Percentiles rank a stretch among this genome's conserved stretches.
Conservation (phyloP, 257 asterid genomes). For the Nicotiana benthamiana region DNA sequence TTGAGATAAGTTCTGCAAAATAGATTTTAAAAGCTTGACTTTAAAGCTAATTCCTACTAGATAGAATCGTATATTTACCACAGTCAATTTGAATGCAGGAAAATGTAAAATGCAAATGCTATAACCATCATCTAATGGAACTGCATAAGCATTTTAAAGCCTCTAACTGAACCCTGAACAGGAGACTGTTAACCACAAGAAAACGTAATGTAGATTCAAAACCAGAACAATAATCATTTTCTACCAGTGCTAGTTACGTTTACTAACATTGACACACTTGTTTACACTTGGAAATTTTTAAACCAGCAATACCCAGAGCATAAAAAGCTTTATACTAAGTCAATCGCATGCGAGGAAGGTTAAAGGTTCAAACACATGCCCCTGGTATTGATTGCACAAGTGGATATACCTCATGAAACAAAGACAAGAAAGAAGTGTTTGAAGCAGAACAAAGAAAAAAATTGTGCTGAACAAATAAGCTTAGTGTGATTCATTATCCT, state of each 20-base stretch:
- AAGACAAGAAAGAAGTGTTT: background rate
- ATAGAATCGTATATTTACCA: background rate
- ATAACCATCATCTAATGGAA: background rate
- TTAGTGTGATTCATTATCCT: background rate
- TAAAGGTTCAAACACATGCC: background rate
- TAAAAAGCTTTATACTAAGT: background rate
- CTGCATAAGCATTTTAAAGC: background rate
- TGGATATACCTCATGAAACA: background rate
- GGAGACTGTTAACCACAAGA: background rate
- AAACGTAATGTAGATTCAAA: background rate
- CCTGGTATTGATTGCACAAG: background rate
- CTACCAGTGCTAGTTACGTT: background rate
- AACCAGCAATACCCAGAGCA: background rate
- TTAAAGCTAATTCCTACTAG: background rate
- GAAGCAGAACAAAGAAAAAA: background rate
- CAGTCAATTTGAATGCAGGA: background rate
- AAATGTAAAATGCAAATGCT: background rate
- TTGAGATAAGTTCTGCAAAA: slow-evolving; percentile 79
- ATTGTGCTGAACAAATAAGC: background rate
- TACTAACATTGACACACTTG: background rate
- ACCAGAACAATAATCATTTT: background rate
- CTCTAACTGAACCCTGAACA: background rate
- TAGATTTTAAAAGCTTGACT: slow-evolving; percentile 4
- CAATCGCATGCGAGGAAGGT: background rate
- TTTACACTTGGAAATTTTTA: background rate